Evolutionary conservation across 805 yeast species (phyloP).

Genomic region (Candida glaebosa): DNA sequence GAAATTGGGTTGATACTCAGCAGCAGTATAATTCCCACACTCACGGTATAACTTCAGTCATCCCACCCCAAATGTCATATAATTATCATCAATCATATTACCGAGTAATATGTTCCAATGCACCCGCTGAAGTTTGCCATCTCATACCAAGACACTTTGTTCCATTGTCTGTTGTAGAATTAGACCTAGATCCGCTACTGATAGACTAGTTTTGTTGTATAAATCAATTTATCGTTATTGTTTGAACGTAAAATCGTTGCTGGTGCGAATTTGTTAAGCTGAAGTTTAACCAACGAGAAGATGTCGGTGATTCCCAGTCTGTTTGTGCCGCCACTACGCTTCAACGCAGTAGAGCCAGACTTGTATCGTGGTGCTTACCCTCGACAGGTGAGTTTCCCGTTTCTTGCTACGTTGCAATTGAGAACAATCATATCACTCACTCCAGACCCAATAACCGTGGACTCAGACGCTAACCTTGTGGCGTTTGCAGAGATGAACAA

Average conservation of each 20-base stretch:
- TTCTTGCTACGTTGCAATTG: constrained; percentile 60
- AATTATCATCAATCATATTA: not conserved
- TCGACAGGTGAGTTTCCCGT: constrained; percentile 65
- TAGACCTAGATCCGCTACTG: too few relatives aligned
- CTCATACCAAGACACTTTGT: too few relatives aligned
- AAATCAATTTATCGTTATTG: too few relatives aligned
- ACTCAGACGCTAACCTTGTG: constrained; percentile 47
- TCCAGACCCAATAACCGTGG: constrained; percentile 63
- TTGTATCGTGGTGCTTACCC: constrained; percentile 88
- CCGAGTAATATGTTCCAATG: not conserved
- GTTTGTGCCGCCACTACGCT: constrained; percentile 75
- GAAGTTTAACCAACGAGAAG: not conserved
- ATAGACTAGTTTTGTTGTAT: too few relatives aligned
- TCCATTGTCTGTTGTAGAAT: too few relatives aligned
- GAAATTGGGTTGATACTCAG: constrained; percentile 13
- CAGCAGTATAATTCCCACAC: not conserved
- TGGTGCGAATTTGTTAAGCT: too few relatives aligned
- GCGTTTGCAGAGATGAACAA: constrained; percentile 50
- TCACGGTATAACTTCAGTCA: not conserved
- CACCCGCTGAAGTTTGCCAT: not conserved
- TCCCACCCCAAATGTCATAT: not conserved
- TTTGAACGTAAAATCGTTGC: too few relatives aligned
- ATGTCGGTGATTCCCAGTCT: constrained; percentile 15
- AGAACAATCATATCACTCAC: constrained; percentile 75
- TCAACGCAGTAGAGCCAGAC: constrained; percentile 63